Percentiles rank a stretch among this genome's conserved stretches.
Conservation (phyloP, 176 grass and related monocot genomes). For the Oryza meyeriana region DNA sequence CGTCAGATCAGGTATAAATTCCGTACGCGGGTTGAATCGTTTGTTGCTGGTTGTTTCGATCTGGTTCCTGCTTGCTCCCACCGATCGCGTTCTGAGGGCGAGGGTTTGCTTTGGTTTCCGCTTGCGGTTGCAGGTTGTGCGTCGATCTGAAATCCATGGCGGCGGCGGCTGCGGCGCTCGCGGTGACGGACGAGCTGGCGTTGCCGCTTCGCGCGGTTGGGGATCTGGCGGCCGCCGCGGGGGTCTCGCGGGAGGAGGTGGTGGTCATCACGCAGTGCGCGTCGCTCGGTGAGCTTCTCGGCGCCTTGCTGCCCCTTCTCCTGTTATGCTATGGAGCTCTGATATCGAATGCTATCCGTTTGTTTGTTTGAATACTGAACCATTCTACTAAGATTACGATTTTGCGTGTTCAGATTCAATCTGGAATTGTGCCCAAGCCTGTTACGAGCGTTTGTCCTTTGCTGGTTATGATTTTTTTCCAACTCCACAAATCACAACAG, state of each 20-base stretch:
- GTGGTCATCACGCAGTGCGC: slow-evolving; percentile 74
- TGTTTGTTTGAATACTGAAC: background rate
- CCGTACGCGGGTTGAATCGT: background rate
- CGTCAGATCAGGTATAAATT: background rate
- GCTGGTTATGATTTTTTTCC: background rate
- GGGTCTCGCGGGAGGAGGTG: slow-evolving; percentile 53
- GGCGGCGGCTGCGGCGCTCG: slow-evolving; percentile 33
- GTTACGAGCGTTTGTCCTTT: background rate
- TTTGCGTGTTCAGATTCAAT: background rate
- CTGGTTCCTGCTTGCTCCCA: background rate
- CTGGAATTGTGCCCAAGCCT: background rate
- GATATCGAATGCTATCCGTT: background rate
- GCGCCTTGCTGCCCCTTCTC: background rate
- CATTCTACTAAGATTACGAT: background rate
- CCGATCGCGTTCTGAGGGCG: too few relatives aligned
- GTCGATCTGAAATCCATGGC: slow-evolving; percentile 14
- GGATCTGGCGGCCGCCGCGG: slow-evolving; percentile 54
- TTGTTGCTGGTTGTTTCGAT: background rate
- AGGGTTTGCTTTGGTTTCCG: background rate
- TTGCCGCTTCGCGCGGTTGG: slow-evolving; percentile 54
- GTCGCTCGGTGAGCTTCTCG: slow-evolving; percentile 46
- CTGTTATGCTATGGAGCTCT: background rate
- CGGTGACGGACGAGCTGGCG: slow-evolving; percentile 68
- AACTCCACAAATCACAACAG: background rate
- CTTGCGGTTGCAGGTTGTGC: background rate